Percentiles rank a stretch among this genome's conserved stretches.
These are phyloP conservation scores for Globisporangium sylvaticum DNA, from an alignment of 352 stramenopile species.

Conservation along the genomic window DNA sequence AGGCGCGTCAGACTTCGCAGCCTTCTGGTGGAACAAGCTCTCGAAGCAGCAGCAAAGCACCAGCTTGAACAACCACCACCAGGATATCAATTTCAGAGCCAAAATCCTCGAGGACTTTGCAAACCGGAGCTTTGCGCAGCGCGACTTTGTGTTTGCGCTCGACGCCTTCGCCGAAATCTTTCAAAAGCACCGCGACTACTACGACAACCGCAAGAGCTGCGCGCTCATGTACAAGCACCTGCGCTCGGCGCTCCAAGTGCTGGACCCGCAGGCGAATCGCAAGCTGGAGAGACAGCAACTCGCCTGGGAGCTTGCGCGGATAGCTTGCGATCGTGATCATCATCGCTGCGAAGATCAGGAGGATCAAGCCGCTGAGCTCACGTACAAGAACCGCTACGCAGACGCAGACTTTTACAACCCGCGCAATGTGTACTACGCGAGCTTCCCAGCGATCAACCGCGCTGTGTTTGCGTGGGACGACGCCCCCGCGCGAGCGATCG, in stretches of 20 bases:
- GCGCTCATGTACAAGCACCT: slow-evolving; percentile 27
- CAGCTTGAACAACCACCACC: neutral
- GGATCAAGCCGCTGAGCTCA: neutral
- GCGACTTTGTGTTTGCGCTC: slow-evolving; percentile 35
- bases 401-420: slow-evolving; percentile 32
- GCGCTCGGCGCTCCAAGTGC: slow-evolving; percentile 22
- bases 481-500: slow-evolving; percentile 25
- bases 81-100: neutral
- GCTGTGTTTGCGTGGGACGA: slow-evolving; percentile 37
- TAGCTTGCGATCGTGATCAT: neutral
- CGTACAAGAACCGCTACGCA: slow-evolving; percentile 10
- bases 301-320: slow-evolving; percentile 29
- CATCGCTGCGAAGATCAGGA: neutral
- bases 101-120: slow-evolving; percentile 15
- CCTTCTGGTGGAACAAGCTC: slow-evolving; percentile 43
- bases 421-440: slow-evolving; percentile 23
- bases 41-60: neutral
- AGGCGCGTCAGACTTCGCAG: slow-evolving; percentile 9
- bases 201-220: neutral
- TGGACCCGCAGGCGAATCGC: slow-evolving; percentile 17
- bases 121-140: slow-evolving; percentile 24
- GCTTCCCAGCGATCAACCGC: slow-evolving; percentile 33
- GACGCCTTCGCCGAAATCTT: slow-evolving; percentile 25
- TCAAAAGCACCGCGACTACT: neutral
- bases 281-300: slow-evolving; percentile 16